phyloP scores from a whole-genome alignment of 371 early-diverging fungal genomes.

The Mucor racemosus region DNA sequence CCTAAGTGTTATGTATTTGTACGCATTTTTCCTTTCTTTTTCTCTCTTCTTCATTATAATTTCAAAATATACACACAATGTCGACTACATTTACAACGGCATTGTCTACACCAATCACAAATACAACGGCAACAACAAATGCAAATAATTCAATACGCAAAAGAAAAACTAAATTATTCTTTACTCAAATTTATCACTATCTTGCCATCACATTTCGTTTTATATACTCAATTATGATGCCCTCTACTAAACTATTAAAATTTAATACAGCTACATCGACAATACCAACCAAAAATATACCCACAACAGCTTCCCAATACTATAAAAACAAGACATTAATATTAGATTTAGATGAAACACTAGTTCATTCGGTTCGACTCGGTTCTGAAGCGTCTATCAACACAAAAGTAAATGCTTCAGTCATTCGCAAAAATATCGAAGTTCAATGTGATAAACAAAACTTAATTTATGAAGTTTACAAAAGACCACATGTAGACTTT shows the following conservation, averaged over 20 bases:
- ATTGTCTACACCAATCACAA: slow-evolving; percentile 13
- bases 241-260: not conserved
- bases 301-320: slow-evolving; percentile 28
- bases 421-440: slow-evolving; percentile 69
- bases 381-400: slow-evolving; percentile 32
- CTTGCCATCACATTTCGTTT: slow-evolving; percentile 17
- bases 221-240: slow-evolving; percentile 12
- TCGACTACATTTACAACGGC: slow-evolving; percentile 24
- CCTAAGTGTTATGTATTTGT: slow-evolving; percentile 3
- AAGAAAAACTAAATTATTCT: slow-evolving; percentile 17
- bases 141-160: slow-evolving; percentile 10
- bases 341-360: slow-evolving; percentile 96
- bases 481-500: slow-evolving; percentile 94
- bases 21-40: slow-evolving; percentile 13
- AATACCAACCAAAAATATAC: not conserved
- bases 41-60: not conserved
- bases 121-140: slow-evolving; percentile 5
- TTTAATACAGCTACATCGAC: slow-evolving; percentile 7
- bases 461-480: slow-evolving; percentile 93
- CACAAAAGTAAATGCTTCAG: slow-evolving; percentile 32
- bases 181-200: slow-evolving; percentile 25
- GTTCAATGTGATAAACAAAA: slow-evolving; percentile 90
- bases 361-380: slow-evolving; percentile 83
- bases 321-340: slow-evolving; percentile 83
- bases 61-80: not conserved